phyloP scores from a whole-genome alignment of 805 yeast species.

The Saccharomycopsis lassenensis region DNA sequence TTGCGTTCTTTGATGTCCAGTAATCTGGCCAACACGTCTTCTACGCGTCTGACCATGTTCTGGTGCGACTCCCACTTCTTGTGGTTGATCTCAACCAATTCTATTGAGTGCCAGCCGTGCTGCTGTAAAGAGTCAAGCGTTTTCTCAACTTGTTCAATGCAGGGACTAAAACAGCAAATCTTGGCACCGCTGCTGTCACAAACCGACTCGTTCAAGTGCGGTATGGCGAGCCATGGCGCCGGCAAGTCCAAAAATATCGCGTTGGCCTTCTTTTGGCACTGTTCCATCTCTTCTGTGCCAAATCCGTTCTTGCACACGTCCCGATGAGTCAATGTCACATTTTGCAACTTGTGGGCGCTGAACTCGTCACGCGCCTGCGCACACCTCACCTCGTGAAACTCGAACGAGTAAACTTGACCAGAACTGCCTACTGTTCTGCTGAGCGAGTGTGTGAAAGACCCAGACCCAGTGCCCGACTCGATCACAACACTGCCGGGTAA shows the following conservation, averaged over 20 bases:
- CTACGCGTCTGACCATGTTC: conserved; percentile 72
- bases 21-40: conserved; percentile 70
- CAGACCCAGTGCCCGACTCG: conserved; percentile 98
- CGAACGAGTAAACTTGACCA: conserved; percentile 74
- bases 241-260: conserved; percentile 87
- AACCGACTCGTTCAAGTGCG: conserved; percentile 52
- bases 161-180: conserved; percentile 93
- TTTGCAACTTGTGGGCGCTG: conserved; percentile 51
- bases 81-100: conserved; percentile 86
- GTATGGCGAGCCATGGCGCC: conserved; percentile 94
- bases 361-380: conserved; percentile 73
- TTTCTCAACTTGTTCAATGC: conserved; percentile 91
- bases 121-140: conserved; percentile 66
- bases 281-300: conserved; percentile 37
- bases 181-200: conserved; percentile 43
- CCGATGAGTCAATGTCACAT: conserved; percentile 64
- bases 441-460: conserved; percentile 87
- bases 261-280: conserved; percentile 43
- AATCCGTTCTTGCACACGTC: conserved; percentile 91
- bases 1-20: conserved; percentile 70
- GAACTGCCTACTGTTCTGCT: conserved; percentile 57
- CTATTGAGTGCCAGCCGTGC: conserved; percentile 75
- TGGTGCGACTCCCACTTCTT: conserved; percentile 83
- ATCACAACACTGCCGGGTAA: conserved; percentile 68
- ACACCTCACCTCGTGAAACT: conserved; percentile 80